These are phyloP conservation scores for Suhomyces yuchorum DNA, from an alignment of 1,139 yeast genomes.

Conservation along the genomic window DNA sequence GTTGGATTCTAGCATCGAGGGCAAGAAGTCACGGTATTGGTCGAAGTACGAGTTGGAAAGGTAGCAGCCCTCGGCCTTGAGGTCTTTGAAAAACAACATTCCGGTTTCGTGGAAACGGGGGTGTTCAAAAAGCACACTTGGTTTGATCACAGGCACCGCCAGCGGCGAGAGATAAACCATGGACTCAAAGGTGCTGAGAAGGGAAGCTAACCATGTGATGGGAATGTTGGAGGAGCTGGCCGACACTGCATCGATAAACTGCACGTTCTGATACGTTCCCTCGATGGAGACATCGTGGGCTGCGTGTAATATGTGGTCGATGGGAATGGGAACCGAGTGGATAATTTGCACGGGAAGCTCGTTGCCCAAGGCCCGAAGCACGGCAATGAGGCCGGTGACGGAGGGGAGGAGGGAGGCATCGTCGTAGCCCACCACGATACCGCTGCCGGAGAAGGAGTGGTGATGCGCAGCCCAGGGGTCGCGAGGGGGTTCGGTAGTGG, in stretches of 20 bases:
- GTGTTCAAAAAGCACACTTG: constrained; percentile 19
- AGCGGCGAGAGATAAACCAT: constrained; percentile 25
- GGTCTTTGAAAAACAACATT: constrained; percentile 24
- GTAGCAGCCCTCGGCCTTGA: constrained; percentile 7
- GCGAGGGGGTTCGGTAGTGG: not conserved
- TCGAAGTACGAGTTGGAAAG: constrained; percentile 1
- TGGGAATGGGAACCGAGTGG: constrained; percentile 16
- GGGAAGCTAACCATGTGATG: constrained; percentile 27
- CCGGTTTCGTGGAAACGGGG: constrained; percentile 19
- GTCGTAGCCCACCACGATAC: constrained; percentile 42
- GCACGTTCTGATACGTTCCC: constrained; percentile 16
- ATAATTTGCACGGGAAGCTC: constrained; percentile 41
- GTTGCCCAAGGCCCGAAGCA: constrained; percentile 34
- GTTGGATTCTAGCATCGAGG: not conserved
- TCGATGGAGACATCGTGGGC: constrained; percentile 1
- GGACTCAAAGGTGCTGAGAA: constrained; percentile 25
- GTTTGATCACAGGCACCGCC: constrained; percentile 22
- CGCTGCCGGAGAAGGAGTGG: constrained; percentile 30
- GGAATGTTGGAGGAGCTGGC: constrained; percentile 13
- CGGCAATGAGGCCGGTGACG: constrained; percentile 29
- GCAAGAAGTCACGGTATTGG: constrained; percentile 1
- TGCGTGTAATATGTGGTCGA: not conserved
- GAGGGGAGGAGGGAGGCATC: constrained; percentile 12
- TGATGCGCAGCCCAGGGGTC: not conserved
- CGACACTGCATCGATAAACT: constrained; percentile 22